Percentiles rank a stretch among this genome's conserved stretches.
These are phyloP conservation scores for Heimioporus sp. DNA, from an alignment of 768 basidiomycete genomes.

Conservation along the genomic window DNA sequence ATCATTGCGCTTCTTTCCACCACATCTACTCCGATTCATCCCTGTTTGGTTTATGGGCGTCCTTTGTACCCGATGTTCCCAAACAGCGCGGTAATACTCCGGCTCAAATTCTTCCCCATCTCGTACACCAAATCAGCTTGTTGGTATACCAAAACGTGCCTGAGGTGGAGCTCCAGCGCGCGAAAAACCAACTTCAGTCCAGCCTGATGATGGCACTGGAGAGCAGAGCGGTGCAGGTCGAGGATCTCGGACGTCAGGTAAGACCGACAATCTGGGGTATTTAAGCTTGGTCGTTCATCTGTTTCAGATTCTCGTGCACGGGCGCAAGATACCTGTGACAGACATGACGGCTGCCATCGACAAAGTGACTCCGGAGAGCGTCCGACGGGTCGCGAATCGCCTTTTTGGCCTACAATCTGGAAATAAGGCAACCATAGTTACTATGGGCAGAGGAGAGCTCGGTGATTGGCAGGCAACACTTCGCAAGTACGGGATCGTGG, in stretches of 20 bases:
- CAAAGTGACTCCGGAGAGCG: slow-evolving; percentile 62
- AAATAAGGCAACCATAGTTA: slow-evolving; percentile 74
- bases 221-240: slow-evolving; percentile 79
- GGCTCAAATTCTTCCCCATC: slow-evolving; percentile 73
- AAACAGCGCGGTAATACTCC: slow-evolving; percentile 60
- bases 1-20: slow-evolving; percentile 96
- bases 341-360: slow-evolving; percentile 93
- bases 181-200: slow-evolving; percentile 94
- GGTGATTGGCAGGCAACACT: slow-evolving; percentile 64
- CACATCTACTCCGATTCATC: slow-evolving; percentile 96
- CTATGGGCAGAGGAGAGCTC: slow-evolving; percentile 79
- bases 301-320: slow-evolving; percentile 75
- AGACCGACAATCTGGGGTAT: slow-evolving; percentile 1
- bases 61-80: slow-evolving; percentile 67
- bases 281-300: background rate
- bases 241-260: slow-evolving; percentile 90
- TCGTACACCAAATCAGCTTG: slow-evolving; percentile 84
- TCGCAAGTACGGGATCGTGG: slow-evolving; percentile 65
- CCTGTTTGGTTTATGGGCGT: slow-evolving; percentile 87
- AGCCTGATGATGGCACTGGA: slow-evolving; percentile 94
- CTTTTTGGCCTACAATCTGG: slow-evolving; percentile 66
- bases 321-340: slow-evolving; percentile 78
- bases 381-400: slow-evolving; percentile 73
- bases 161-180: slow-evolving; percentile 70
- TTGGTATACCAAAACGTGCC: slow-evolving; percentile 71